Conservation (phyloP, 805 yeast species). For the Candida sanyiensis region DNA sequence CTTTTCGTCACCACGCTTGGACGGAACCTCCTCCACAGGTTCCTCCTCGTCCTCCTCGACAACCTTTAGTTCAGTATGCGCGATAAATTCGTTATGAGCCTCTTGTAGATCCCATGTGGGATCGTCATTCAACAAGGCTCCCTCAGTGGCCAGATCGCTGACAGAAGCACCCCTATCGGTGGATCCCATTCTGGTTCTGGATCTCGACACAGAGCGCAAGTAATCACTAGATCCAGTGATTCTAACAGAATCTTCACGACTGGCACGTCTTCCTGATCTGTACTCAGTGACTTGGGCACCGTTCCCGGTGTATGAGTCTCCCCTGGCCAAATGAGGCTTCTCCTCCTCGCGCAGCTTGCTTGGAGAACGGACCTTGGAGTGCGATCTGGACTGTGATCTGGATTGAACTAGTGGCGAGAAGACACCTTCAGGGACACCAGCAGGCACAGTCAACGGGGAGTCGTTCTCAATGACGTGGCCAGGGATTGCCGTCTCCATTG, state of each 20-base stretch:
- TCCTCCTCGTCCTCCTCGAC: slow-evolving; percentile 12
- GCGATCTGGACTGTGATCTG: slow-evolving; percentile 26
- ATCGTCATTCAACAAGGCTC: slow-evolving; percentile 45
- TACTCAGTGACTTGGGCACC: slow-evolving; percentile 36
- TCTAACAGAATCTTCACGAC: slow-evolving; percentile 23
- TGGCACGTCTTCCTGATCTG: slow-evolving; percentile 21
- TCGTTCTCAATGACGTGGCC: slow-evolving; percentile 34
- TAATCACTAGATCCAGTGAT: slow-evolving; percentile 37
- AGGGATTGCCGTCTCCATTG: slow-evolving; percentile 22
- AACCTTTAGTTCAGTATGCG: slow-evolving; percentile 13
- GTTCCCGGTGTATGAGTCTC: slow-evolving; percentile 72
- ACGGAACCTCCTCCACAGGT: too few relatives aligned
- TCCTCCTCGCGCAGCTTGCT: slow-evolving; percentile 1
- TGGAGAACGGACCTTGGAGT: slow-evolving; percentile 15
- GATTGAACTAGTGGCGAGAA: slow-evolving; percentile 31
- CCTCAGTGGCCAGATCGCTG: slow-evolving; percentile 47
- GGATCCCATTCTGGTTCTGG: slow-evolving; percentile 46
- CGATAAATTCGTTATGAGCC: slow-evolving; percentile 13
- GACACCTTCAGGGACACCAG: slow-evolving; percentile 39
- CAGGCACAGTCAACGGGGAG: slow-evolving; percentile 36
- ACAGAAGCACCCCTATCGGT: slow-evolving; percentile 31
- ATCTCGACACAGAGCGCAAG: slow-evolving; percentile 60
- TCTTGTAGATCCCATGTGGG: slow-evolving; percentile 13
- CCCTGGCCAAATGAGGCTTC: slow-evolving; percentile 67
- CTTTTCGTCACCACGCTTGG: too few relatives aligned